phyloP scores from a whole-genome alignment of 2,329 filamentous ascomycete genomes.

The Scedosporium aurantiacum region DNA sequence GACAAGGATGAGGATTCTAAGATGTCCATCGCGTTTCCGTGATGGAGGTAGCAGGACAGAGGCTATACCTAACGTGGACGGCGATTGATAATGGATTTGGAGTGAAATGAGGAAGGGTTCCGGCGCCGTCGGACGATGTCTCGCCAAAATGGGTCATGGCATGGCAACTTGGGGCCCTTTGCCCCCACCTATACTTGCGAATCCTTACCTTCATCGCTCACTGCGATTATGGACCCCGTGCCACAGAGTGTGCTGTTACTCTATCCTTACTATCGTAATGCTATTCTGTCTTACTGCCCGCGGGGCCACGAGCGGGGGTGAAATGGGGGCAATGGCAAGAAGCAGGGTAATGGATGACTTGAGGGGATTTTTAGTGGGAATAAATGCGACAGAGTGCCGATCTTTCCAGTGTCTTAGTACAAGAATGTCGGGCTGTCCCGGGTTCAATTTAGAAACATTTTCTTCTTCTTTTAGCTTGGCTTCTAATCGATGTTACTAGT shows the following conservation, averaged over 20 bases:
- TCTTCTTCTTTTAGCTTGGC: background rate
- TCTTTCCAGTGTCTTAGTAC: background rate
- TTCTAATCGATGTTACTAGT: background rate
- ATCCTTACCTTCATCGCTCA: background rate
- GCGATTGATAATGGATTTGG: conserved; percentile 4
- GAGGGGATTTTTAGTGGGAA: background rate
- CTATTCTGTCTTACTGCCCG: background rate
- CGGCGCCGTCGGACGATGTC: background rate
- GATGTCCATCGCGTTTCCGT: background rate
- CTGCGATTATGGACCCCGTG: background rate
- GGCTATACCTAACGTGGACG: background rate
- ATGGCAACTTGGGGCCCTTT: background rate
- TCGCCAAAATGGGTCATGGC: background rate
- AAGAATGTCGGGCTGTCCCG: background rate
- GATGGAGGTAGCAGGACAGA: background rate
- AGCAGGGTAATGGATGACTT: background rate
- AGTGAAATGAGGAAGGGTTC: background rate
- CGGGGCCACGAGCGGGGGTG: background rate
- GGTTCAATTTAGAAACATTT: background rate
- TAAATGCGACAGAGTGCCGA: background rate
- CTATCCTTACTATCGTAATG: background rate
- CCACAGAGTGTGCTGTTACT: background rate
- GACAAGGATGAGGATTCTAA: background rate
- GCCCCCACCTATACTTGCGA: background rate
- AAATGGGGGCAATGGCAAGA: background rate